A percentile compares a stretch with the other conserved stretches of the same genome.
Evolutionary conservation across 164 flowering plant genomes (phyloP).

Genomic region (Magnolia kwangsiensis): DNA sequence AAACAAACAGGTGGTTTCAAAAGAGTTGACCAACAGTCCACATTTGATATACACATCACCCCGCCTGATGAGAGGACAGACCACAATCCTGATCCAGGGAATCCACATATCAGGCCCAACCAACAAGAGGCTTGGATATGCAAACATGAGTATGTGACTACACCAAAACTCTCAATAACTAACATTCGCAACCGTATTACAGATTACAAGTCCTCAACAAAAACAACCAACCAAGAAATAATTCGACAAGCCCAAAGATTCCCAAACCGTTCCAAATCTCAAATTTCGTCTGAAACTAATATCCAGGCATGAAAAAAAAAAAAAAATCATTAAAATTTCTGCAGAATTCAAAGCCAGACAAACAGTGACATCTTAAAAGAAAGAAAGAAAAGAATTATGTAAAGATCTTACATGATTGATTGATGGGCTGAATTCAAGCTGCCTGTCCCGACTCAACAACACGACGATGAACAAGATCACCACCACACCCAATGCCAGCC

Average conservation of each 20-base stretch:
- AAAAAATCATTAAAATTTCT: not conserved
- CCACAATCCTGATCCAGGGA: not conserved
- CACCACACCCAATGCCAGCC: slow-evolving; percentile 8
- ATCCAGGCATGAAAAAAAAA: not conserved
- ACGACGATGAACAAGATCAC: slow-evolving; percentile 8
- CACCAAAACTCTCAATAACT: not conserved
- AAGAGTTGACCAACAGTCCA: not conserved
- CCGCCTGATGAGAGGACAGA: not conserved
- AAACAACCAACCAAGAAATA: too few relatives aligned
- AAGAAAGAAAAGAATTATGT: not conserved
- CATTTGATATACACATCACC: too few relatives aligned
- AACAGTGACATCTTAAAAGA: not conserved
- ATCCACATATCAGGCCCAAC: not conserved
- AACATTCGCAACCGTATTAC: not conserved
- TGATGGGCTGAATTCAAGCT: not conserved
- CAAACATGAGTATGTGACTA: too few relatives aligned
- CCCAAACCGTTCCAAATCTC: not conserved
- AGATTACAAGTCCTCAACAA: not conserved
- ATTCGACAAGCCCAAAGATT: not conserved
- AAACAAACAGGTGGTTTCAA: not conserved
- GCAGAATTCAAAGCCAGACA: not conserved
- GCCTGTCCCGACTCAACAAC: slow-evolving; percentile 7
- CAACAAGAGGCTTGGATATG: not conserved
- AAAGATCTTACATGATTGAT: not conserved
- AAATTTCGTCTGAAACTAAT: not conserved